Base-by-base conservation (phyloP, 805 yeast genomes). In the Ogataea henricii region DNA sequence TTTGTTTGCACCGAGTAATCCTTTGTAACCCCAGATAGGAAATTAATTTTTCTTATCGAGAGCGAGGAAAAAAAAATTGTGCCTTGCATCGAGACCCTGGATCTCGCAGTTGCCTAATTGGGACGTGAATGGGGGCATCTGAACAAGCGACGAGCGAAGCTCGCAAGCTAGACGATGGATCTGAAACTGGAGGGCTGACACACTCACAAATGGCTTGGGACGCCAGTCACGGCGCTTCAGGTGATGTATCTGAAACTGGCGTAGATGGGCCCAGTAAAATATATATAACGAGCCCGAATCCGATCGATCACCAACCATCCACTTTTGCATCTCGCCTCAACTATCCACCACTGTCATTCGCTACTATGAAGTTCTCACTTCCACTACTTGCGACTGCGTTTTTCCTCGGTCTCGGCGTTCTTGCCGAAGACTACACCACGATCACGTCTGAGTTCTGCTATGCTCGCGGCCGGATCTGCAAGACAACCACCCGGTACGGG, bases 381-480 rank as follows among this genome's bases (percentile, higher is more conserved):
- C 38, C 7, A 16, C 39, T 23, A 18, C 16, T 30, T 21, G 21
- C 37, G 27, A 29, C 42, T 13, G 35, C 48, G 8, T 26, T 45
- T 10, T 39, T 21, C 12, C 16, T 36, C 29, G 6, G 29, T n/a
- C 27, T 34, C 46, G 26, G 47, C 25, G 51, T 29, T 13, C 22
- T 41, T 10, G 54, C 54, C 30, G 52, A 47, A 17, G 56, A 52
- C 14, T 53, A 52, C 42, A 56, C 57, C 32, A 48, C 57, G 1
- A 40, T 56, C 37, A 46, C 51, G 5, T 41, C 56, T 18, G 48
- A 45, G 26, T 39, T 33, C 14, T 55, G 59, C 46, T 47, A 49
- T 40, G 52, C 54, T 3, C 56, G 52, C 6, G 55, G 55, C 17
- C 45, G 49, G n/a, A 53, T 55, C 3, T 55, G 59, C 45, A 49